These are phyloP conservation scores for Lentinula edodes DNA, from an alignment of 768 basidiomycete species.

Conservation along the genomic window DNA sequence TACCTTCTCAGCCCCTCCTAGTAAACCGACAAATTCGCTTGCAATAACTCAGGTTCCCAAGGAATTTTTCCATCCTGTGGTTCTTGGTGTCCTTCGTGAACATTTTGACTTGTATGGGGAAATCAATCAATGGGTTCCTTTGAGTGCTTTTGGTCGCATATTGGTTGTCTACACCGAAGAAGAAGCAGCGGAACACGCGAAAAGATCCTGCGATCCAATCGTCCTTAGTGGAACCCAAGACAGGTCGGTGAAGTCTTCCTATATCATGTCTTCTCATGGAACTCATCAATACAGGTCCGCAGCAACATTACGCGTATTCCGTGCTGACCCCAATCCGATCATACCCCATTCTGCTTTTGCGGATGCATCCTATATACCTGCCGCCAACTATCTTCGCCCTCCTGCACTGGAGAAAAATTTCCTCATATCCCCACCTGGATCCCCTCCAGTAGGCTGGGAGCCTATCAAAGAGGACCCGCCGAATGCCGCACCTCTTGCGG, in stretches of 20 bases:
- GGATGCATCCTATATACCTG: neutral
- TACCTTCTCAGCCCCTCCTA: neutral
- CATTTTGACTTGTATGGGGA: constrained; percentile 77
- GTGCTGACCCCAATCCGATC: constrained; percentile 68
- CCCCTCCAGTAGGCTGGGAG: constrained; percentile 97
- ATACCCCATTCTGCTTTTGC: constrained; percentile 17
- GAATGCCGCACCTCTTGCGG: constrained; percentile 75
- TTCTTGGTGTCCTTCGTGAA: constrained; percentile 57
- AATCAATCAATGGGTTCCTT: constrained; percentile 88
- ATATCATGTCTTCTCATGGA: neutral
- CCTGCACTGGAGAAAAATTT: constrained; percentile 89
- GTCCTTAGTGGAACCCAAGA: constrained; percentile 45
- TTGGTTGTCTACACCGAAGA: constrained; percentile 72
- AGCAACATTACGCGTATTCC: constrained; percentile 59
- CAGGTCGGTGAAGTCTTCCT: constrained; percentile 34
- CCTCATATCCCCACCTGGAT: constrained; percentile 96
- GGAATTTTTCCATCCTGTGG: constrained; percentile 68
- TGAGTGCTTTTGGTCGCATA: constrained; percentile 76
- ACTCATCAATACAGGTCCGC: constrained; percentile 29
- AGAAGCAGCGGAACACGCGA: constrained; percentile 62
- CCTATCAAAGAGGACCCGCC: constrained; percentile 87
- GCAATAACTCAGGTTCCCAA: constrained; percentile 74
- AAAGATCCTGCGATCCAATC: constrained; percentile 59
- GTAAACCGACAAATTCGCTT: constrained; percentile 71
- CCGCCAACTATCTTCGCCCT: constrained; percentile 61